Percentiles rank a stretch among this genome's conserved stretches.
Conservation (phyloP, 2,329 filamentous ascomycete genomes). For the Cladosporium sp. region DNA sequence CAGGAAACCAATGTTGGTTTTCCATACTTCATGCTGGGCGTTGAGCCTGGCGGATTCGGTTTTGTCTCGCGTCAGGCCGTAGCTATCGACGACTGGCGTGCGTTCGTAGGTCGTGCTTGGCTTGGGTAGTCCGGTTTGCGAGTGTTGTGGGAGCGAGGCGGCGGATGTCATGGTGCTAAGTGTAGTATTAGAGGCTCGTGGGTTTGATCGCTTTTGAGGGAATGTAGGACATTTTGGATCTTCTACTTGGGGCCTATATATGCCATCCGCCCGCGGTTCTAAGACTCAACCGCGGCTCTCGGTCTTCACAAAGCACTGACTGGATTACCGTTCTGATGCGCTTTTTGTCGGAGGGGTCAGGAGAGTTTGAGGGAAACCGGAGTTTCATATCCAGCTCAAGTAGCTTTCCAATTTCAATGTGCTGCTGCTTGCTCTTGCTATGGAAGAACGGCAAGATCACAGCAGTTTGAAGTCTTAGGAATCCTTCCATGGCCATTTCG, state of each 20-base stretch:
- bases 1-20: slow-evolving; percentile 21
- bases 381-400: not conserved
- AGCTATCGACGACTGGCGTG: not conserved
- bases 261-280: not conserved
- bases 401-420: not conserved
- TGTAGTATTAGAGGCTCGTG: not conserved
- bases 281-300: not conserved
- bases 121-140: not conserved
- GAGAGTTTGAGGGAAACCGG: not conserved
- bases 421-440: not conserved
- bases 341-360: not conserved
- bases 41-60: slow-evolving; percentile 24
- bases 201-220: not conserved
- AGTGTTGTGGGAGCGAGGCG: not conserved
- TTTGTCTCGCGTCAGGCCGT: slow-evolving; percentile 24
- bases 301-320: not conserved
- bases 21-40: slow-evolving; percentile 22
- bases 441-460: not conserved
- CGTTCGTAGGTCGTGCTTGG: not conserved
- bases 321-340: not conserved
- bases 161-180: not conserved
- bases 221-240: not conserved
- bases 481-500: not conserved
- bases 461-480: not conserved
- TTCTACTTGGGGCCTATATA: not conserved